Conservation (phyloP, 2,329 filamentous ascomycete genomes). For the Aspergillus intermedius region DNA sequence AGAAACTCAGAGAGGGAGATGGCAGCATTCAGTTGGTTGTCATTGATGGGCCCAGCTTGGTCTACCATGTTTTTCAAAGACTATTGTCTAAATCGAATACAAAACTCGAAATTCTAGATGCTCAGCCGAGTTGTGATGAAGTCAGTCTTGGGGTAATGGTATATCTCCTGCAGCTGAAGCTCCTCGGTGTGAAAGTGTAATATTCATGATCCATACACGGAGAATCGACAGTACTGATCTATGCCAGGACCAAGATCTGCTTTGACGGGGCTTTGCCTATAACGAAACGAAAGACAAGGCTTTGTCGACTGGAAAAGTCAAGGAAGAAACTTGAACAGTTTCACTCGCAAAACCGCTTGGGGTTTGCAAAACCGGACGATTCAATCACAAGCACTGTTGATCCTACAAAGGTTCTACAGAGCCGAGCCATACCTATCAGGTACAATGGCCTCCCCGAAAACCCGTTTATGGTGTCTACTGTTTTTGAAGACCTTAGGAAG, state of each 20-base stretch:
- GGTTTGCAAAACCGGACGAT: conserved; percentile 16
- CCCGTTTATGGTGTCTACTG: conserved; percentile 68
- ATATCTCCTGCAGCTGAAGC: conserved; percentile 58
- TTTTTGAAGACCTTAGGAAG: conserved; percentile 63
- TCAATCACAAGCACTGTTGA: conserved; percentile 4
- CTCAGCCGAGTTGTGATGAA: conserved; percentile 56
- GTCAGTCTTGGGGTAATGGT: conserved; percentile 53
- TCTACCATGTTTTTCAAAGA: conserved; percentile 63
- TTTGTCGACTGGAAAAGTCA: conserved; percentile 54
- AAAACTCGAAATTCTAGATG: conserved; percentile 43
- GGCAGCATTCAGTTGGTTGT: conserved; percentile 34
- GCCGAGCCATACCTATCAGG: conserved; percentile 17
- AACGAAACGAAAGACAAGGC: conserved; percentile 57
- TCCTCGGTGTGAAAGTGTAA: conserved; percentile 58
- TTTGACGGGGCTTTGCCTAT: conserved; percentile 78
- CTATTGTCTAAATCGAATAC: conserved; percentile 40
- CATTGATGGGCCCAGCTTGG: conserved; percentile 74
- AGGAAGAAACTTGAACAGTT: conserved; percentile 52
- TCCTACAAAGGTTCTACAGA: conserved; percentile 21
- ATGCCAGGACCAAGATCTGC: conserved; percentile 59
- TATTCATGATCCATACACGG: conserved; percentile 15
- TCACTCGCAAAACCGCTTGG: conserved; percentile 31
- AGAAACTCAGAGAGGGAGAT: conserved; percentile 3
- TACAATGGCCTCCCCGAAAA: conserved; percentile 44
- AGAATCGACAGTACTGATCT: conserved; percentile 10